Evolutionary conservation across 352 stramenopile genomes (phyloP).

Genomic region (Phytophthora niederhauseri): DNA sequence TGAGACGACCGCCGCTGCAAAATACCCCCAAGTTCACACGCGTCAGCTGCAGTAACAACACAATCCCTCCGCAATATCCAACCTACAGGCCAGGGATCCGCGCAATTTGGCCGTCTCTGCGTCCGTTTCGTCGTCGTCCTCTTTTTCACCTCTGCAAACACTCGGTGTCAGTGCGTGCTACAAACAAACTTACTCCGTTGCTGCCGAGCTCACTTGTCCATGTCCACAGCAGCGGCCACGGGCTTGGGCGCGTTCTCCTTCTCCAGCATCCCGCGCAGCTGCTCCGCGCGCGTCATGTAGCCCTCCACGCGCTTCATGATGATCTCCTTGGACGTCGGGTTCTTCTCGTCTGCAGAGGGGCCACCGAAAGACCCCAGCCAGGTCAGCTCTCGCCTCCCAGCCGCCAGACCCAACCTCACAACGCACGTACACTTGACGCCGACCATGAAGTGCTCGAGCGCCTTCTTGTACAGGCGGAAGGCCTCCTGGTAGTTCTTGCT

Average conservation of each 20-base stretch:
- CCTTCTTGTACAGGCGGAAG: conserved; percentile 89
- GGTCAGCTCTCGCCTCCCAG: background rate
- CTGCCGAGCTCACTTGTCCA: conserved; percentile 66
- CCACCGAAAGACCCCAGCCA: background rate
- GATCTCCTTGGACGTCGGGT: conserved; percentile 89
- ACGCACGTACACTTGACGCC: conserved; percentile 88
- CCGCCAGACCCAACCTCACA: background rate
- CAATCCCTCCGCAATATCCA: background rate
- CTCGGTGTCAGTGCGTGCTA: background rate
- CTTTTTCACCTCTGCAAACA: conserved; percentile 73
- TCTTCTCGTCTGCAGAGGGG: conserved; percentile 85
- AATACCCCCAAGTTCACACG: background rate
- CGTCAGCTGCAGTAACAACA: conserved; percentile 1
- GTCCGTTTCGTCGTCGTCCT: conserved; percentile 92
- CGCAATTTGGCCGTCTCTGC: conserved; percentile 96
- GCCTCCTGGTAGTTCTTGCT: conserved; percentile 91
- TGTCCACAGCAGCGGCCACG: conserved; percentile 60
- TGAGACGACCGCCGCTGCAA: conserved; percentile 77
- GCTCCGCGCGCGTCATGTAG: conserved; percentile 91
- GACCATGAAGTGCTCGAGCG: conserved; percentile 91
- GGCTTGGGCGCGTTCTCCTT: conserved; percentile 62
- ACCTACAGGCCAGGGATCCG: conserved; percentile 90
- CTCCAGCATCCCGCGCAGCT: conserved; percentile 84
- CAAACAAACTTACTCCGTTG: background rate
- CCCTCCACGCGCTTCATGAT: conserved; percentile 92